Conservation (phyloP, 2,329 filamentous ascomycete species). For the Claviceps pusilla region DNA sequence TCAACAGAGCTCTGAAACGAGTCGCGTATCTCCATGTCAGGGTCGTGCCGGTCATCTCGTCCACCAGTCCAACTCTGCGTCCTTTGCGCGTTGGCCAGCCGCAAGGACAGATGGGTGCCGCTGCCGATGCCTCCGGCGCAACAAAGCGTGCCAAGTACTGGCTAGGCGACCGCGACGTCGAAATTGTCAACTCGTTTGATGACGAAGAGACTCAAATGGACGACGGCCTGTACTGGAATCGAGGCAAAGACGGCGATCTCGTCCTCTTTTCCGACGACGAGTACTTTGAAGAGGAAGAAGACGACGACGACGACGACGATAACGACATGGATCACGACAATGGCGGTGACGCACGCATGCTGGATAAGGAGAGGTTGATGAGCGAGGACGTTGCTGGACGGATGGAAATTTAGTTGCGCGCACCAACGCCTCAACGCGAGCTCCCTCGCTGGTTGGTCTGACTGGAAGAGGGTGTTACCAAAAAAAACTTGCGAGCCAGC, state of each 20-base stretch:
- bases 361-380: constrained; percentile 36
- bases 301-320: constrained; percentile 20
- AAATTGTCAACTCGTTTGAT: constrained; percentile 28
- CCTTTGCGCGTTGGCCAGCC: constrained; percentile 17
- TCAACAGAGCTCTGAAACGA: constrained; percentile 81
- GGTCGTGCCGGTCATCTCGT: constrained; percentile 63
- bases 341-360: constrained; percentile 17
- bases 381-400: constrained; percentile 48
- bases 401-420: constrained; percentile 41
- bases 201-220: constrained; percentile 34
- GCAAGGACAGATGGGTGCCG: constrained; percentile 15
- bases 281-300: constrained; percentile 26
- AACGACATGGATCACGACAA: constrained; percentile 21
- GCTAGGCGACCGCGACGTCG: constrained; percentile 55
- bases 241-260: constrained; percentile 42
- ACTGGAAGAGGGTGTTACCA: background rate
- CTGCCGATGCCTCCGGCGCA: constrained; percentile 22
- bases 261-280: constrained; percentile 38
- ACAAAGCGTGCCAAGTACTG: constrained; percentile 73
- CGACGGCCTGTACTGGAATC: constrained; percentile 41
- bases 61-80: constrained; percentile 38
- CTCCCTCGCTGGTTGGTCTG: too few species aligned
- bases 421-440: background rate
- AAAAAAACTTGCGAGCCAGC: too few species aligned
- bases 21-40: constrained; percentile 89